phyloP scores from a whole-genome alignment of 768 basidiomycete species.

The Trametes cingulata region DNA sequence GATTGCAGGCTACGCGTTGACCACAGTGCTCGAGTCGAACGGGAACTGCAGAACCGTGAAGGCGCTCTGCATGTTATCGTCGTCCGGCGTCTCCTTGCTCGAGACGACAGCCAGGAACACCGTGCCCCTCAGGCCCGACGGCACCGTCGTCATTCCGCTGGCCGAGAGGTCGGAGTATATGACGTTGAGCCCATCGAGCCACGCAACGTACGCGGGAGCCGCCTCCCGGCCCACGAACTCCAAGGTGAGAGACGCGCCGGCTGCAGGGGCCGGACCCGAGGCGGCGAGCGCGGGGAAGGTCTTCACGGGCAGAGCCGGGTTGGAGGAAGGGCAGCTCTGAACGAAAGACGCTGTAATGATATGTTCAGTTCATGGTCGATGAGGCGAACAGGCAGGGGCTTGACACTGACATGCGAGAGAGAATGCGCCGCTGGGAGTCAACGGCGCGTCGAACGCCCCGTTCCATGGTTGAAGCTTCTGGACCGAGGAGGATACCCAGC shows the following conservation, averaged over 20 bases:
- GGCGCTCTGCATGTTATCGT: slow-evolving; percentile 57
- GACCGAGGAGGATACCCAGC: slow-evolving; percentile 49
- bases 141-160: slow-evolving; percentile 39
- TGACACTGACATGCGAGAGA: slow-evolving; percentile 42
- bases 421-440: slow-evolving; percentile 43
- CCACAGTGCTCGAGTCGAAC: background rate
- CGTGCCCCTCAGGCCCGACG: slow-evolving; percentile 45
- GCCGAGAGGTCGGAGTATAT: slow-evolving; percentile 35
- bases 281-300: slow-evolving; percentile 47
- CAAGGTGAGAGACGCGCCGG: slow-evolving; percentile 34
- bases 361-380: background rate
- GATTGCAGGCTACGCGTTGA: background rate
- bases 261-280: slow-evolving; percentile 31
- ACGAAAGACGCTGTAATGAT: slow-evolving; percentile 42
- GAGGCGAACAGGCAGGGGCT: too few relatives aligned
- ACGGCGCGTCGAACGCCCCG: slow-evolving; percentile 43
- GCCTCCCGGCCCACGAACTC: background rate
- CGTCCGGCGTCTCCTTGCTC: slow-evolving; percentile 39
- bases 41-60: slow-evolving; percentile 40
- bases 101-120: slow-evolving; percentile 51
- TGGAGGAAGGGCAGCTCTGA: slow-evolving; percentile 47
- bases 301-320: slow-evolving; percentile 49
- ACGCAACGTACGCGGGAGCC: slow-evolving; percentile 43
- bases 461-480: slow-evolving; percentile 45
- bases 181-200: slow-evolving; percentile 49